Base-by-base conservation (phyloP, 371 early-diverging fungal species). In the Parasitella parasitica region DNA sequence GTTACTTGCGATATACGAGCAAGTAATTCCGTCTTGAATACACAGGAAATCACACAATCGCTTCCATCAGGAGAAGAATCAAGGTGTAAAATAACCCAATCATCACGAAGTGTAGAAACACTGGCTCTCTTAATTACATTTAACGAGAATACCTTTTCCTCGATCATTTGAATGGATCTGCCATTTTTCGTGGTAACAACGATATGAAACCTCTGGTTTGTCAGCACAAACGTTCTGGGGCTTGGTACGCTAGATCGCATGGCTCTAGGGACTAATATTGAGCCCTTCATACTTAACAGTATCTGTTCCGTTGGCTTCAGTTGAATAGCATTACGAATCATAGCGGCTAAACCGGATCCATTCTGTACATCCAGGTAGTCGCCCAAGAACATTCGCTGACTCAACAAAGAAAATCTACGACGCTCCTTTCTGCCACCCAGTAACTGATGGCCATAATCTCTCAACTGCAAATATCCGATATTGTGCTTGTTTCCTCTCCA, bases 401-500 rank as follows among this genome's bases (percentile, higher is more conserved):
- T 89, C 51, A 93, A 81, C 38, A 98, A 69, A 52, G 92, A 91
- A 76, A 91, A 92, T 41, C 97, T 77, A 59, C 96, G 89, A 56
- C 97, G 85, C 66, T 97, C 96, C 76, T 97, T 97, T 49, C 93
- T 87, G 38, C 86, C 86, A 53, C 80, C 90, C 71, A 97, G 79
- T 9, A 98, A 83, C 54, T 94, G 89, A 64, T 93, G 94, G 22
- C 96, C 95, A 78, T 94, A 89, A 64, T 97, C 95, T 49, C 98
- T 89, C 75, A 94, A 78, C 64, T 94, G 95, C 34, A 96, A 58
- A 69, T 93, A 95, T 48, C 91, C 91, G 64, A 96, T 89, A 50
- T 93, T 89, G 69, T 92, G 88, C 80, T 96, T 96, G 82, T 91
- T 95, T 61, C 86, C 84, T 39, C 94, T 81, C 87, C 93, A 97